Evolutionary conservation across 108 stramenopile genomes (phyloP), one percentile per base, ranked within the genome.

Genomic region (Stephanodiscus triporus): DNA sequence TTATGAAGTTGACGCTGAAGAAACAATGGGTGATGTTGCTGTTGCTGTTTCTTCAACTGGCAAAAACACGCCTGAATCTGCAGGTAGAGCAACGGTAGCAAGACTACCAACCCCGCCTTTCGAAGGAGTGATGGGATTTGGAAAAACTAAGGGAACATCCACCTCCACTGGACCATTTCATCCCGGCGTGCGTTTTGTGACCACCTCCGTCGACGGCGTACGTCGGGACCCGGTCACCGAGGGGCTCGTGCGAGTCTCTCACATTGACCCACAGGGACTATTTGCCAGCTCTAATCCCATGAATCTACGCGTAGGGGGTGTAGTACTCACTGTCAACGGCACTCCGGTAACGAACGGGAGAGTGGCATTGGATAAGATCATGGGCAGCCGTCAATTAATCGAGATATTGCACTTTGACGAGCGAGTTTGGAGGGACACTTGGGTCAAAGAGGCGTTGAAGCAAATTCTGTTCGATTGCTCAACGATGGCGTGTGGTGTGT

Each of bases 331-430:
- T 20, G 70, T 78, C 37, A 72, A 78, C 40, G 77, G 77, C 26
- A 26, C 26, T 22, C 76, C 76, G 19, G 66, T 64, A 29, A 63
- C 76, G 17, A 76, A 69, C 63, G 68, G 68, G 0, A 26, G 68
- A 9, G 26, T 37, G 27, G 76, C 76, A 47, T 50, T 76, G 36
- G 76, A 76, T 40, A 69, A 61, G 60, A 40, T 76, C n/a, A 76
- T 76, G 76, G 68, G 50, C 19, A 76, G 76, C 59, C 47, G 48
- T 13, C 58, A 69, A 14, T 49, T 76, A 19, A 54, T 76, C 26
- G 76, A 76, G 51, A 68, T 76, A 11, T 63, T 76, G 48, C 76
- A 76, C 63, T 68, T 60, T 9, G 76, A 76, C 61, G 76, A 76
- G 16, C 40, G 76, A 14, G 68, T 68, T 13, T 76, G 76, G 76